Conservation (phyloP, 306 rosid genomes). For the Spatholobus suberectus region DNA sequence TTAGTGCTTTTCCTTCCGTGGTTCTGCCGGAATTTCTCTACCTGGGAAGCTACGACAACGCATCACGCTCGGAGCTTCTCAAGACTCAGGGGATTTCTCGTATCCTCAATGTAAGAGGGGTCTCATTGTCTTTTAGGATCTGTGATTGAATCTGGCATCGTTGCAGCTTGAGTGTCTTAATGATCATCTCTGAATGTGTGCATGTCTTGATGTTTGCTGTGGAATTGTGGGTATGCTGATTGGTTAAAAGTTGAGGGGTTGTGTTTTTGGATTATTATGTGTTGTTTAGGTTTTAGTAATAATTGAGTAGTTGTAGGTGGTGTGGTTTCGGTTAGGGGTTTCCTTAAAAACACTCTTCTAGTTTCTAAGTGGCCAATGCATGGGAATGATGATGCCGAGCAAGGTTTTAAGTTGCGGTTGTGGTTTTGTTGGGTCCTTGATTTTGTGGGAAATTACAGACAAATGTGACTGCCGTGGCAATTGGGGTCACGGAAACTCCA, state of each 20-base stretch:
- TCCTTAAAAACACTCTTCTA: background rate
- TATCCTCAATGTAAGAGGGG: conserved; percentile 78
- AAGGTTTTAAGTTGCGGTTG: too few species aligned
- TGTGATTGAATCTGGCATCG: background rate
- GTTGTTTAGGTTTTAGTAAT: background rate
- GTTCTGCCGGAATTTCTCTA: conserved; percentile 90
- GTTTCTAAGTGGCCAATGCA: background rate
- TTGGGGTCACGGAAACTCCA: too few species aligned
- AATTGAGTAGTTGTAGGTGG: background rate
- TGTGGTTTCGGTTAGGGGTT: background rate
- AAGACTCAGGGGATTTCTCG: conserved; percentile 97
- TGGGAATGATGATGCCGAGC: background rate
- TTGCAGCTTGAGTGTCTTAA: background rate
- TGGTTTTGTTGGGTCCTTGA: too few species aligned
- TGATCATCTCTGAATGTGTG: conserved; percentile 13
- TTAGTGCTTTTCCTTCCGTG: conserved; percentile 92
- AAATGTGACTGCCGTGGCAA: too few species aligned
- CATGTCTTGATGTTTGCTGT: background rate
- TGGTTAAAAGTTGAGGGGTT: conserved; percentile 6
- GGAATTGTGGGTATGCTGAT: background rate
- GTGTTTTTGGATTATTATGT: background rate
- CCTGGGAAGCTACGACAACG: conserved; percentile 97
- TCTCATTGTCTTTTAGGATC: background rate
- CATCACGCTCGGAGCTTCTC: conserved; percentile 95
- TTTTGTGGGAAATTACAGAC: too few species aligned